Base-by-base conservation (phyloP, 257 asterid species). In the Solanum peruvianum region DNA sequence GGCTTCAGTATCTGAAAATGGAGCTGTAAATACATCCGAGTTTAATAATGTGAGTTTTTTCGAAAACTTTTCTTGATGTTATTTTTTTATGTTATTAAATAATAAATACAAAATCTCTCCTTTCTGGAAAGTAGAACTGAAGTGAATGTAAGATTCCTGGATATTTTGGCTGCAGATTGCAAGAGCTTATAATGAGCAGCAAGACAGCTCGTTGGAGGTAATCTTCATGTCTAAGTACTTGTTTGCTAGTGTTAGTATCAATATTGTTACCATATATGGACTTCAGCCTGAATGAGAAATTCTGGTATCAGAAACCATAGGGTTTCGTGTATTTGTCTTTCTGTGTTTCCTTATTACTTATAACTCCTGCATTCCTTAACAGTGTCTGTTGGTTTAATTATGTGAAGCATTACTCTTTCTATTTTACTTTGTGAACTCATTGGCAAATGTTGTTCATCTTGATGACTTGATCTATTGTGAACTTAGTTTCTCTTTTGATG, bases 1-100 rank as follows among this genome's bases (percentile, higher is more conserved):
- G 90, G 98, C 95, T 37, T 95, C 98, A 25, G 94, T 94, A 45
- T 96, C 98, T 4, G 98, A 96, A 84, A 96, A 94, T 84, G 98
- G 98, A 86, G 90, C 87, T 44, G 10, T 27, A 45, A 78, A 78
- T 45, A 45, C 66, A 78, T 78, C 84, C 85, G 99, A 95, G 23
- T 90, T 91, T 87, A 91, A 89, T 87, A 39, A 52, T 86, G 99
- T 96, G 90, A 95, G 97, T 90, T 67, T 87, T 56, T 56, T 44
- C 45, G 52, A 44, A 25, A 64, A 6, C 25, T 15, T 77, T 18
- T 44, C 25, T 15, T 77, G 33, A 14, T 44, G 82, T 39, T 23
- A 39, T 37, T 72, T 44, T 44, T 44, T 73, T 14, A 10, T 73
- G 84, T 44, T 27, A 25, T 44, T 77, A 8, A 44, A 25, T 15